Evolutionary conservation across 106 monocot species (phyloP).

Genomic region (Posidonia australis): DNA sequence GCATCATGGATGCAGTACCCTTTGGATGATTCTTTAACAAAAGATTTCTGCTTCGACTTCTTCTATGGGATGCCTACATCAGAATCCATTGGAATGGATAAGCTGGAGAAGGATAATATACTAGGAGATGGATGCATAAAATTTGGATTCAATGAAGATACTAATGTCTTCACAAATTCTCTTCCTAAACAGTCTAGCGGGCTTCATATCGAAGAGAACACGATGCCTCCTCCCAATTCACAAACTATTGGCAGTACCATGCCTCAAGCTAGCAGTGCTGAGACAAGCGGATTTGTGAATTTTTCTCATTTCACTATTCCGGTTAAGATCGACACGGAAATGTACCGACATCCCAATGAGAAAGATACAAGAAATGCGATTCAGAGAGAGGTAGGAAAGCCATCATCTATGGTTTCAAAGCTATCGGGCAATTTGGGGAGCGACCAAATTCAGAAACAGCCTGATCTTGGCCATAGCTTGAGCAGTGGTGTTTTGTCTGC

Average conservation of each 20-base stretch:
- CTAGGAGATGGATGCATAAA: neutral
- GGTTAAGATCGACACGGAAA: constrained; percentile 3
- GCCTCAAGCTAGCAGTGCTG: neutral
- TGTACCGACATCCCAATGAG: no score
- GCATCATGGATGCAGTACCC: constrained; percentile 53
- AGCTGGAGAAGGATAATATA: constrained; percentile 8
- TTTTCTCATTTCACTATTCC: constrained; percentile 38
- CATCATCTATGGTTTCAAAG: constrained; percentile 30
- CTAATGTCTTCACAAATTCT: neutral
- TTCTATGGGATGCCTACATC: constrained; percentile 40
- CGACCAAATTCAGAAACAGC: constrained; percentile 26
- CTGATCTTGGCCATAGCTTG: neutral
- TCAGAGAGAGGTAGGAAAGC: constrained; percentile 15
- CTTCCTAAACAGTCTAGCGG: no score
- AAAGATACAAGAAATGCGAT: neutral
- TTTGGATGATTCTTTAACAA: constrained; percentile 53
- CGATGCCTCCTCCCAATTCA: constrained; percentile 36
- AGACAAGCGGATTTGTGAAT: constrained; percentile 9
- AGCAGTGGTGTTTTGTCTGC: constrained; percentile 12
- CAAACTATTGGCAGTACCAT: neutral
- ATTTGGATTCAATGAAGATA: neutral
- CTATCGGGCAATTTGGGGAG: constrained; percentile 42
- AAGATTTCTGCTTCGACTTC: constrained; percentile 55
- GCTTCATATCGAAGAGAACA: no score
- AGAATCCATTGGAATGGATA: constrained; percentile 9